phyloP scores from a whole-genome alignment of 805 yeast genomes.

The Hanseniaspora thailandica region DNA sequence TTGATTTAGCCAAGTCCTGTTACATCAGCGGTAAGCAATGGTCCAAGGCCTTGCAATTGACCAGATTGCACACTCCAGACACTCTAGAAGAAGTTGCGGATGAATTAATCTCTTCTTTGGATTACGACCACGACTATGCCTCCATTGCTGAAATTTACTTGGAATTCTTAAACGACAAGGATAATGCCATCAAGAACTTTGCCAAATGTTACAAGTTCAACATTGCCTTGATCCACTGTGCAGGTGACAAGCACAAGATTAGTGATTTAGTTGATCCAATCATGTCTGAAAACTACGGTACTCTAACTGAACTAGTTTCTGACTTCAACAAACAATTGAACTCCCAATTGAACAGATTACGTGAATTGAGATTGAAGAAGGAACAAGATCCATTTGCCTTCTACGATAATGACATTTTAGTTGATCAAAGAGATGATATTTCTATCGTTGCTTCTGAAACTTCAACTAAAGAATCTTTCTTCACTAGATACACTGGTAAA shows the following conservation, averaged over 20 bases:
- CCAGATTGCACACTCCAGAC: slow-evolving; percentile 33
- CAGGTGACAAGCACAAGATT: slow-evolving; percentile 34
- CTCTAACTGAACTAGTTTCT: slow-evolving; percentile 77
- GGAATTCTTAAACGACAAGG: slow-evolving; percentile 47
- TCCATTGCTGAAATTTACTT: slow-evolving; percentile 72
- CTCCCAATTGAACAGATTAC: slow-evolving; percentile 71
- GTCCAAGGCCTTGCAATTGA: slow-evolving; percentile 69
- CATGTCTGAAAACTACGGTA: slow-evolving; percentile 77
- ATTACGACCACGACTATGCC: slow-evolving; percentile 58
- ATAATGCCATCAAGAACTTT: slow-evolving; percentile 51
- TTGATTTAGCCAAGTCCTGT: slow-evolving; percentile 52
- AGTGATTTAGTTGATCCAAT: slow-evolving; percentile 56
- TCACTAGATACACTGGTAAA: slow-evolving; percentile 93
- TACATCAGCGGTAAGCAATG: slow-evolving; percentile 64
- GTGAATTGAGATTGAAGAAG: slow-evolving; percentile 77
- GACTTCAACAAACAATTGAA: slow-evolving; percentile 79
- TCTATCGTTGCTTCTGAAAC: slow-evolving; percentile 92
- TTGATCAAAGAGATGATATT: slow-evolving; percentile 79
- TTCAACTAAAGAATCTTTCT: slow-evolving; percentile 82
- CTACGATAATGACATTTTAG: slow-evolving; percentile 48
- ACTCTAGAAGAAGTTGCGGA: slow-evolving; percentile 40
- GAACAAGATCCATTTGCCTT: slow-evolving; percentile 74
- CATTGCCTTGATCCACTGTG: slow-evolving; percentile 50
- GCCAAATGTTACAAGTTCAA: slow-evolving; percentile 68
- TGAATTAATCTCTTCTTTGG: slow-evolving; percentile 46